These are phyloP conservation scores for Mortierella hygrophila DNA, from an alignment of 192 early-diverging fungal species.

Conservation along the genomic window DNA sequence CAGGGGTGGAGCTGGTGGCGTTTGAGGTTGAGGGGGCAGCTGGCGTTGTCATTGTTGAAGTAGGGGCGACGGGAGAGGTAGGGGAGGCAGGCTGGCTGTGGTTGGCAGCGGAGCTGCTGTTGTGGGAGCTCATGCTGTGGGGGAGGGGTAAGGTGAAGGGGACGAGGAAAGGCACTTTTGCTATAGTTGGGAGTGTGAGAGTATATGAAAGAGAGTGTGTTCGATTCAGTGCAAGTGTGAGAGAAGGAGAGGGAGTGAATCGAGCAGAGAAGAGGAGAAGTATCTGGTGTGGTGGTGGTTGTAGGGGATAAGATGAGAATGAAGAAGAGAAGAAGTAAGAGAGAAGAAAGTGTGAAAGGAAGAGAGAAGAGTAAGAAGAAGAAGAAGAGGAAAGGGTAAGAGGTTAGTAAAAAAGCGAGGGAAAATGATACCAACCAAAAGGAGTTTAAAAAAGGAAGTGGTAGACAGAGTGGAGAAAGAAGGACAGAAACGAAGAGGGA, in stretches of 20 bases:
- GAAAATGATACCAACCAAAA: not conserved
- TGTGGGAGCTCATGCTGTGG: constrained; percentile 44
- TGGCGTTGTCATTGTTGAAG: not conserved
- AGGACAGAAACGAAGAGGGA: not conserved
- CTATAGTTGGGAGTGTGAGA: not conserved
- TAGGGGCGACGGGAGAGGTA: not conserved
- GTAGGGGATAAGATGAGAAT: not conserved
- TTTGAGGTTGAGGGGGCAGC: constrained; percentile 25
- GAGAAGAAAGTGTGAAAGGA: not conserved
- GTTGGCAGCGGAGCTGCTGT: not conserved
- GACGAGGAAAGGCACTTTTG: constrained; percentile 52
- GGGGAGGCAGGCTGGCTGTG: not conserved
- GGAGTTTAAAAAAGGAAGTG: not conserved
- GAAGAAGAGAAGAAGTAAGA: not conserved
- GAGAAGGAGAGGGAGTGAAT: not conserved
- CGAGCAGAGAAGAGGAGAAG: not conserved
- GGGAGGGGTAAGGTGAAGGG: constrained; percentile 36
- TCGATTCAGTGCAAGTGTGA: not conserved
- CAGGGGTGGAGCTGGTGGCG: constrained; percentile 16
- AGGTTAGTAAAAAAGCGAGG: not conserved
- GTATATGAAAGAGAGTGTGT: not conserved
- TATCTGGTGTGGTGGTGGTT: not conserved
- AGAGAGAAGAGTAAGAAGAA: constrained; percentile 1
- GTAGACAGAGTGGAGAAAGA: not conserved
- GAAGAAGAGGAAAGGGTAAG: not conserved